Base-by-base conservation (phyloP, 345 rosid genomes). In the Aquilaria yunnanensis region DNA sequence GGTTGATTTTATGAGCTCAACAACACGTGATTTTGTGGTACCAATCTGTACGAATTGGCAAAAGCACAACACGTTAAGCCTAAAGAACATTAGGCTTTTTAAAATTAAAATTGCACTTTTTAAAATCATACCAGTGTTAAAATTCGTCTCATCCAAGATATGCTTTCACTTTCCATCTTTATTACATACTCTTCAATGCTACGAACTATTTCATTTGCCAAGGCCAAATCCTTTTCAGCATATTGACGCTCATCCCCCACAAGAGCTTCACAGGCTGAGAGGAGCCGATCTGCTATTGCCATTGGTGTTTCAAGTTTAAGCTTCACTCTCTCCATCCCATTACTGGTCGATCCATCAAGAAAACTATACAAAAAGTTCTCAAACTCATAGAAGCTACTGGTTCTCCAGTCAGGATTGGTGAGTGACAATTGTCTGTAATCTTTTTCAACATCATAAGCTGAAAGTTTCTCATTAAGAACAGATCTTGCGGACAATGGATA, bases 251-350 rank as follows among this genome's bases (percentile, higher is more conserved):
- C 92, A 74, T 84, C 78, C 66, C 78, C 67, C 72, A 83, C 70
- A 69, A 76, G 77, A 75, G 83, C 69, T 63, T 85, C 96, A 63
- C 85, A 86, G 12, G 84, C 69, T 66, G 96, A 83, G 69, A 90
- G 82, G 30, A 90, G 69, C 41, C 85, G 87, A 60, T 90, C 92
- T 9, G 97, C 92, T 76, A 90, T 88, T 37, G 78, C 78, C 66
- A 85, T 78, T 23, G 97, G 96, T 34, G 96, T 94, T 84, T 84
- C 96, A 65, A 94, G 89, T 80, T 90, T 94, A 74, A 94, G 97
- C 79, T 73, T 85, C 74, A 86, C 81, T 75, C 99, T 85, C 70
- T 94, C 96, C 88, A 77, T 80, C 50, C 97, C 97, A 3, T 59
- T 72, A 54, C 71, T 71, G 34, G 97, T 80, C 70, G 98, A 80